phyloP scores from a whole-genome alignment of 768 basidiomycete species.

The Boletus rex-veris region DNA sequence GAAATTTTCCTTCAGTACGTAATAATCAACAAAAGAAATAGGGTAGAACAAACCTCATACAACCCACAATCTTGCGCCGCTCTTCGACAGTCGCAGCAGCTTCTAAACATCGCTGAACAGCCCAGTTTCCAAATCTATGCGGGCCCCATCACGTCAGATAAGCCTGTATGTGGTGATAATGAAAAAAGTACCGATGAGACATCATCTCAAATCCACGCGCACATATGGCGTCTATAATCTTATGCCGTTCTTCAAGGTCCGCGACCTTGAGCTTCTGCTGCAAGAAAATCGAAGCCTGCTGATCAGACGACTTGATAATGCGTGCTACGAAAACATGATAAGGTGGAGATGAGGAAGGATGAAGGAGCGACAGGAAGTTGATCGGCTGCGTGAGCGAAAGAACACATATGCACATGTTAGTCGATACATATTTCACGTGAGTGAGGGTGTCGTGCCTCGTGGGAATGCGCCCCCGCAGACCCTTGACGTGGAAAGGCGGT shows the following conservation, averaged over 20 bases:
- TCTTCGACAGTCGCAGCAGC: conserved; percentile 73
- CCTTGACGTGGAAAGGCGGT: conserved; percentile 25
- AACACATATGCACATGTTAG: conserved; percentile 16
- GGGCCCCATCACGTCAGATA: conserved; percentile 6
- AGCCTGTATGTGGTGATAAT: neutral
- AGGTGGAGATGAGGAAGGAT: conserved; percentile 81
- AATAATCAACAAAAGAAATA: conserved; percentile 1
- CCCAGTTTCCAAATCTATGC: conserved; percentile 86
- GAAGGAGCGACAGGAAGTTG: conserved; percentile 82
- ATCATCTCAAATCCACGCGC: conserved; percentile 87
- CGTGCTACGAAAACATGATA: conserved; percentile 79
- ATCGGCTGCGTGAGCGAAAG: conserved; percentile 55
- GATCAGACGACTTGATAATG: conserved; percentile 86
- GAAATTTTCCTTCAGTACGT: conserved; percentile 1
- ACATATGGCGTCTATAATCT: conserved; percentile 86
- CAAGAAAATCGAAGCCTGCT: conserved; percentile 86
- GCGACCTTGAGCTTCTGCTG: conserved; percentile 91
- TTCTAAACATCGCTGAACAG: conserved; percentile 83
- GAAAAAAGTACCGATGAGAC: conserved; percentile 63
- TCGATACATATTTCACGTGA: conserved; percentile 6
- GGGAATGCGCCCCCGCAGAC: conserved; percentile 28
- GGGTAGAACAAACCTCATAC: conserved; percentile 64
- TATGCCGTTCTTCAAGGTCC: conserved; percentile 68
- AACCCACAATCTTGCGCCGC: conserved; percentile 75
- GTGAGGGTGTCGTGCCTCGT: conserved; percentile 47